A percentile compares a stretch with the other conserved stretches of the same genome.
Evolutionary conservation across 2,329 filamentous ascomycete species (phyloP).

Genomic region (Ascocoryne sarcoides): DNA sequence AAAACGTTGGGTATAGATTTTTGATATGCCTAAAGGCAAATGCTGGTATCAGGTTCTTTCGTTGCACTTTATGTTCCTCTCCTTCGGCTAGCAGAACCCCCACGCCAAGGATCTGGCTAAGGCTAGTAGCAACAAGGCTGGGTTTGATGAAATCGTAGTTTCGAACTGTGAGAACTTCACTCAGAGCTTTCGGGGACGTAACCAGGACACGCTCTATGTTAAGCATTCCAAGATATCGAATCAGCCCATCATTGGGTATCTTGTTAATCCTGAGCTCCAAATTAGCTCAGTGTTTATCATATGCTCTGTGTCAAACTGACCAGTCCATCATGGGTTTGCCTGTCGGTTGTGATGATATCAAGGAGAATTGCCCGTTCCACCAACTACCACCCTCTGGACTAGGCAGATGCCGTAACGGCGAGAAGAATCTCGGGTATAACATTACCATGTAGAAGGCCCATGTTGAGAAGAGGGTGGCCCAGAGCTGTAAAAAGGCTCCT

Average conservation of each 20-base stretch:
- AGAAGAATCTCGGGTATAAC: constrained; percentile 50
- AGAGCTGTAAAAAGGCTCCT: constrained; percentile 34
- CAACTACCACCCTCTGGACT: constrained; percentile 36
- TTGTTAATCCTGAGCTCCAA: constrained; percentile 39
- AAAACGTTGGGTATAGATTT: constrained; percentile 76
- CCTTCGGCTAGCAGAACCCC: constrained; percentile 77
- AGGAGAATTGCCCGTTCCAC: constrained; percentile 36
- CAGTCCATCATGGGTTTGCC: constrained; percentile 32
- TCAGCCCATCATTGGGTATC: constrained; percentile 58
- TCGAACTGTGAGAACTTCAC: constrained; percentile 60
- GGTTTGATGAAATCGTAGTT: constrained; percentile 66
- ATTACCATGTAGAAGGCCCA: constrained; percentile 36
- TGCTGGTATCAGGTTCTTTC: constrained; percentile 71
- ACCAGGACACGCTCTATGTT: constrained; percentile 56
- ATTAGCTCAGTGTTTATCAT: background rate
- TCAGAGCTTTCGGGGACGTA: constrained; percentile 54
- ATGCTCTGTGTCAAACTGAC: constrained; percentile 11
- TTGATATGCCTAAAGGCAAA: constrained; percentile 84
- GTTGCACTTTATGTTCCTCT: constrained; percentile 77
- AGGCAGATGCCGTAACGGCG: constrained; percentile 48
- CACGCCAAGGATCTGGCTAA: constrained; percentile 58
- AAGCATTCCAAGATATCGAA: constrained; percentile 55
- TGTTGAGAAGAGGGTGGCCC: constrained; percentile 28
- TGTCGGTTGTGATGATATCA: constrained; percentile 31
- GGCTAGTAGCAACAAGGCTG: constrained; percentile 38